Percentiles rank a stretch among this genome's conserved stretches.
Evolutionary conservation across 2,329 filamentous ascomycete species (phyloP).

Genomic region (Hymenoscyphus fraxineus): DNA sequence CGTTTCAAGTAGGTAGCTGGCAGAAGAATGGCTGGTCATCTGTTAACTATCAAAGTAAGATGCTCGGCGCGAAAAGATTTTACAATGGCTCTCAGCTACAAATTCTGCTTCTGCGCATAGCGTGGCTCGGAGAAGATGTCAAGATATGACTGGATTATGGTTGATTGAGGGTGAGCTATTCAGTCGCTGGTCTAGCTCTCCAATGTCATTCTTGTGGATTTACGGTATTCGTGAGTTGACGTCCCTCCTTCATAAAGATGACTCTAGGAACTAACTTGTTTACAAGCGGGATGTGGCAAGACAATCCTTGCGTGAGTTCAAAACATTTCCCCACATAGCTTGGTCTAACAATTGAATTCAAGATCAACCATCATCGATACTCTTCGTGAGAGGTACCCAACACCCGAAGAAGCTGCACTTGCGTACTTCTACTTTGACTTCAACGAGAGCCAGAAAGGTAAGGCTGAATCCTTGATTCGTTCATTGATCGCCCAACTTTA

Average conservation of each 20-base stretch:
- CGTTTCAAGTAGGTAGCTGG: not conserved
- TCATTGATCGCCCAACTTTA: slow-evolving; percentile 36
- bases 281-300: slow-evolving; percentile 9
- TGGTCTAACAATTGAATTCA: not conserved
- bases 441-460: slow-evolving; percentile 35
- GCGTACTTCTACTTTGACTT: slow-evolving; percentile 41
- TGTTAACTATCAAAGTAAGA: not conserved
- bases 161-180: slow-evolving; percentile 34
- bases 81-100: slow-evolving; percentile 3
- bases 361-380: slow-evolving; percentile 34
- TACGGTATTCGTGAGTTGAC: slow-evolving; percentile 28
- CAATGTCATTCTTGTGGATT: slow-evolving; percentile 37
- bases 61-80: slow-evolving; percentile 6
- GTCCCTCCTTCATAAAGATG: not conserved
- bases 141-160: slow-evolving; percentile 33
- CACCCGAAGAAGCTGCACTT: slow-evolving; percentile 20
- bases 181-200: slow-evolving; percentile 32
- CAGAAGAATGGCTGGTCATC: not conserved
- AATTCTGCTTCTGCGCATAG: not conserved
- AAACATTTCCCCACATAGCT: not conserved
- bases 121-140: slow-evolving; percentile 3
- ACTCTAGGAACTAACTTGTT: not conserved
- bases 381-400: slow-evolving; percentile 8
- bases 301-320: slow-evolving; percentile 8
- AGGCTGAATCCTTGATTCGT: slow-evolving; percentile 32